Conservation (phyloP, 495 filamentous ascomycete genomes). For the Neurospora tetraspora region DNA sequence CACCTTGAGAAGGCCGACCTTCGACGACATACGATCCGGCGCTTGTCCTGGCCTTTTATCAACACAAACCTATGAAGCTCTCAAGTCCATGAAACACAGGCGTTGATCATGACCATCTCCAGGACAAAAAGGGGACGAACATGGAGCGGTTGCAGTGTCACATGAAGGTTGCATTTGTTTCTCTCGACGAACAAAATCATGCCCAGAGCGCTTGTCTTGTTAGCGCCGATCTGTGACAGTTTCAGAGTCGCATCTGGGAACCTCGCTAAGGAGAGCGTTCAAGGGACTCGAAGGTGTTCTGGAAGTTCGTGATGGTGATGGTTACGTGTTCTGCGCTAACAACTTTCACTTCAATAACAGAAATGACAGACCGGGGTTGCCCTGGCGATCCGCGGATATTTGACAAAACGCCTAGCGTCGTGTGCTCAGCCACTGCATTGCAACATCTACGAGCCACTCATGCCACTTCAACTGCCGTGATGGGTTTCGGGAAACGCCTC, state of each 20-base stretch:
- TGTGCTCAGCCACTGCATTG: not conserved
- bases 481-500: not conserved
- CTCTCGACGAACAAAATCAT: not conserved
- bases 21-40: not conserved
- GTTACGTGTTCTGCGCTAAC: not conserved
- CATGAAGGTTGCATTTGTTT: not conserved
- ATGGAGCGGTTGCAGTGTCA: not conserved
- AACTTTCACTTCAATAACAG: not conserved
- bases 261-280: not conserved
- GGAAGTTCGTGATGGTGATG: not conserved
- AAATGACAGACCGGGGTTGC: not conserved
- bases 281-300: not conserved
- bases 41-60: not conserved
- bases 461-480: not conserved
- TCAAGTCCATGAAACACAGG: not conserved
- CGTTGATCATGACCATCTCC: not conserved
- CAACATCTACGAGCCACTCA: not conserved
- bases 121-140: not conserved
- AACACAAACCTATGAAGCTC: not conserved
- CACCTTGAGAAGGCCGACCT: not conserved
- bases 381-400: not conserved
- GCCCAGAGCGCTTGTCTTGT: not conserved
- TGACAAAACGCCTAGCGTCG: not conserved
- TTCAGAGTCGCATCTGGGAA: not conserved
- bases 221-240: not conserved